phyloP scores from a whole-genome alignment of 768 basidiomycete genomes.

The Trametes cinnabarina region DNA sequence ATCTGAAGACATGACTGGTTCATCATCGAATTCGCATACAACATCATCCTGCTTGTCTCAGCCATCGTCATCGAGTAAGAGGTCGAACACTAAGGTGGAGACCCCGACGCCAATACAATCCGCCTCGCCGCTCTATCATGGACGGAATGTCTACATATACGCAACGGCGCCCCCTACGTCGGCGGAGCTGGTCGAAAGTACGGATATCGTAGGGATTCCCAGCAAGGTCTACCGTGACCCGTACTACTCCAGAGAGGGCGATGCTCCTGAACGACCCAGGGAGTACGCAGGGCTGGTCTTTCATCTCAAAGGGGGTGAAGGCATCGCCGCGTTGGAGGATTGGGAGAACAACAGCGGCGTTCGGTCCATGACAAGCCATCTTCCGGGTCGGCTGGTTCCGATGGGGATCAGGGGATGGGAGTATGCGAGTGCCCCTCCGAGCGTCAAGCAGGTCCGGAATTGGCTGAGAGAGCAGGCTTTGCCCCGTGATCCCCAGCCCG shows the following conservation, averaged over 20 bases:
- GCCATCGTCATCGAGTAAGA: neutral
- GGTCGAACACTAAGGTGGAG: neutral
- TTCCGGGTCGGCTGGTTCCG: slow-evolving; percentile 19
- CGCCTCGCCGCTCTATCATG: neutral
- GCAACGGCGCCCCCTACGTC: slow-evolving; percentile 48
- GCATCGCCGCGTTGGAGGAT: slow-evolving; percentile 54
- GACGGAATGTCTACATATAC: slow-evolving; percentile 43
- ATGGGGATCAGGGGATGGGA: slow-evolving; percentile 69
- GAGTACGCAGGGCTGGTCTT: slow-evolving; percentile 84
- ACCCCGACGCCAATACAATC: slow-evolving; percentile 25
- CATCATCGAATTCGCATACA: neutral
- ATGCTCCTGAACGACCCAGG: slow-evolving; percentile 64
- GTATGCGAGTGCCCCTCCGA: slow-evolving; percentile 70
- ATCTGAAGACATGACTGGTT: neutral
- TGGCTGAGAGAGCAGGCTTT: slow-evolving; percentile 47
- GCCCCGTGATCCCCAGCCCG: neutral
- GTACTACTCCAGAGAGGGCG: slow-evolving; percentile 69
- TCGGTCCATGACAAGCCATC: neutral
- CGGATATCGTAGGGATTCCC: slow-evolving; percentile 50
- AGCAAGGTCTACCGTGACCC: slow-evolving; percentile 71
- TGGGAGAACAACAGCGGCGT: slow-evolving; percentile 40
- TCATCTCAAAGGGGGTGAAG: slow-evolving; percentile 61
- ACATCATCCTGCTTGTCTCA: neutral
- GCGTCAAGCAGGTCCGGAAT: slow-evolving; percentile 46
- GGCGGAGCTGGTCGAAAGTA: slow-evolving; percentile 42